These are phyloP conservation scores for Kwoniella newhampshirensis DNA, from an alignment of 768 basidiomycete species.

Conservation along the genomic window DNA sequence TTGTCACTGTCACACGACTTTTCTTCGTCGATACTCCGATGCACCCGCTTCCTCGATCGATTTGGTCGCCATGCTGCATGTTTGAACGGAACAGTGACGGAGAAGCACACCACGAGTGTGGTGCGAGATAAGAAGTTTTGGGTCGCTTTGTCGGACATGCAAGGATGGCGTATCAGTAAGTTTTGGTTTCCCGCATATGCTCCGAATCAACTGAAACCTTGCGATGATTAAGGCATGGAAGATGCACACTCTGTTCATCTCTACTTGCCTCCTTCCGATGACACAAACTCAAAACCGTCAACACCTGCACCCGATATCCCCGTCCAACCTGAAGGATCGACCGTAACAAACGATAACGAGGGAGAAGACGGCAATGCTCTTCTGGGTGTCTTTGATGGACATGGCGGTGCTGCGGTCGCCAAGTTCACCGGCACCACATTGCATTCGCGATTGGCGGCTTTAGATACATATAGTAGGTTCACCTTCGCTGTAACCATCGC, in stretches of 20 bases:
- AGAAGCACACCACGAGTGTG: constrained; percentile 65
- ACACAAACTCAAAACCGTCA: constrained; percentile 22
- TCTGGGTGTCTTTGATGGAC: constrained; percentile 97
- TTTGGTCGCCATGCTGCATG: neutral
- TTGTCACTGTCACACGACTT: constrained; percentile 25
- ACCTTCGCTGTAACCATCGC: neutral
- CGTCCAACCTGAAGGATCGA: constrained; percentile 46
- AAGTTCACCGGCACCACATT: constrained; percentile 52
- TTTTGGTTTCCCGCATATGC: constrained; percentile 39
- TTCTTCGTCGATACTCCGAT: neutral
- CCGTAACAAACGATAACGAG: constrained; percentile 57
- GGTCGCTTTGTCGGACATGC: constrained; percentile 92
- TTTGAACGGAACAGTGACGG: constrained; percentile 56
- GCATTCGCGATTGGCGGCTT: constrained; percentile 42
- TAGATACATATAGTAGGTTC: constrained; percentile 49
- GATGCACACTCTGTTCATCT: constrained; percentile 82
- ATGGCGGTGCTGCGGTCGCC: constrained; percentile 70
- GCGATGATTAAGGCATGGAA: constrained; percentile 85
- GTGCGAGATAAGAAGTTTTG: constrained; percentile 51
- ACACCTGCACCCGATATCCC: constrained; percentile 33
- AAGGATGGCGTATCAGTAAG: constrained; percentile 98
- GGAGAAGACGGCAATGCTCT: constrained; percentile 61
- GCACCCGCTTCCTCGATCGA: neutral
- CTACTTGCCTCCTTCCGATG: constrained; percentile 57
- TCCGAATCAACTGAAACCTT: neutral